phyloP scores from a whole-genome alignment of 208 protist species.

The Kentomonas sorsogonicus region DNA sequence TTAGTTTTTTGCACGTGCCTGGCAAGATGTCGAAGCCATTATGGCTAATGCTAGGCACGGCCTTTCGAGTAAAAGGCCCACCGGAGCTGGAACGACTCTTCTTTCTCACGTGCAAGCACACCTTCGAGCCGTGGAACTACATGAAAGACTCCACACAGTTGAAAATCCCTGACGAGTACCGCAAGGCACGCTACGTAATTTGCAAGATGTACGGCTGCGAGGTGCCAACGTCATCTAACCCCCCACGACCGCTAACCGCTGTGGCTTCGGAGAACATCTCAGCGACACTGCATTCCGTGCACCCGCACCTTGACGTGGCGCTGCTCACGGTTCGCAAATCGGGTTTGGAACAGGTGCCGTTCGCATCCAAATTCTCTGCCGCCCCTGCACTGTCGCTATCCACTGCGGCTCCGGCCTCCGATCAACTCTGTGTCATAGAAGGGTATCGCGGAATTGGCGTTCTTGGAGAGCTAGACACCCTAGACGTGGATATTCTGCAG shows the following conservation, averaged over 20 bases:
- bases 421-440: too few species aligned
- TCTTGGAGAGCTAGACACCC: constrained; percentile 35
- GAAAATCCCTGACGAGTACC: constrained; percentile 45
- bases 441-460: constrained; percentile 29
- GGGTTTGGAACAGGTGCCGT: not conserved
- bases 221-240: too few species aligned
- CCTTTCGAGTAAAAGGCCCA: constrained; percentile 14
- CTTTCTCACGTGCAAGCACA: constrained; percentile 46
- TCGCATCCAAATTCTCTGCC: not conserved
- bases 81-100: not conserved
- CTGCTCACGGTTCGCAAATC: not conserved
- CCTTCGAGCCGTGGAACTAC: constrained; percentile 38
- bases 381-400: not conserved
- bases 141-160: constrained; percentile 17
- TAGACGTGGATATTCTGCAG: constrained; percentile 26
- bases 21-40: constrained; percentile 42
- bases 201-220: constrained; percentile 26
- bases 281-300: constrained; percentile 6
- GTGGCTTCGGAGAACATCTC: constrained; percentile 7
- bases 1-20: constrained; percentile 46
- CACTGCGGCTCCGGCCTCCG: too few species aligned
- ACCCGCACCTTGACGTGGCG: constrained; percentile 2
- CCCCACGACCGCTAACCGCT: too few species aligned
- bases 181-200: constrained; percentile 33
- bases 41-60: constrained; percentile 52